Evolutionary conservation across 257 asterid genomes (phyloP), one percentile per base, ranked within the genome.

Genomic region (Mentha longifolia): DNA sequence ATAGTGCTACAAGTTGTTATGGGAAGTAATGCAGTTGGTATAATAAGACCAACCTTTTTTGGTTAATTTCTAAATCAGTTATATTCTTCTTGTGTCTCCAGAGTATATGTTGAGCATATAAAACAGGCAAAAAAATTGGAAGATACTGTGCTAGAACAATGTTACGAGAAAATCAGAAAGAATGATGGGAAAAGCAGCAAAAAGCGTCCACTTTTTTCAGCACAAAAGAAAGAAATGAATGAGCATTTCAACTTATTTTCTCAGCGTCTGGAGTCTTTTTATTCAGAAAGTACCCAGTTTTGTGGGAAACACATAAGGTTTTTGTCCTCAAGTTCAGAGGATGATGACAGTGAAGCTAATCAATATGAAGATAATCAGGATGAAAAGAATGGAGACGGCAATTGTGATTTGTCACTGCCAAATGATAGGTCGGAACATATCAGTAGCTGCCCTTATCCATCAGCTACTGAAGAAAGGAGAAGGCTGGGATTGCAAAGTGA

Each of bases 371-470:
- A 79, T 73, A 65, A 67, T 61, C 78, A 64, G 72, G 67, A 45
- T 20, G 80, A 49, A 69, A 79, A 73, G 63, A 73, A 78, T 67
- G 59, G 50, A 17, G 59, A 60, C n/a, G 62, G 60, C 71, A 71
- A 33, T 67, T 69, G 73, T 65, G 79, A 77, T 66, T 61, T 65
- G 61, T 57, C 76, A 39, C 68, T 74, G 74, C 84, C 76, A 75
- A 80, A 75, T 70, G 77, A 37, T 66, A 81, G 71, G 59, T 56
- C 85, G 17, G 97, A 91, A 52, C 83, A 81, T 79, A 85, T 85
- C 46, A 83, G 88, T 77, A 87, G 88, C 30, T 94, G 99, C 77
- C 99, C 99, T 70, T 91, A 94, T 77, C 99, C 99, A 46, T 94
- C 99, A 11, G 97, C 82, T 67, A 81, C 85, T 84, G 99, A 94